Evolutionary conservation across 768 basidiomycete genomes (phyloP), one percentile per base, ranked within the genome.

Genomic region (Russula ochroleuca): DNA sequence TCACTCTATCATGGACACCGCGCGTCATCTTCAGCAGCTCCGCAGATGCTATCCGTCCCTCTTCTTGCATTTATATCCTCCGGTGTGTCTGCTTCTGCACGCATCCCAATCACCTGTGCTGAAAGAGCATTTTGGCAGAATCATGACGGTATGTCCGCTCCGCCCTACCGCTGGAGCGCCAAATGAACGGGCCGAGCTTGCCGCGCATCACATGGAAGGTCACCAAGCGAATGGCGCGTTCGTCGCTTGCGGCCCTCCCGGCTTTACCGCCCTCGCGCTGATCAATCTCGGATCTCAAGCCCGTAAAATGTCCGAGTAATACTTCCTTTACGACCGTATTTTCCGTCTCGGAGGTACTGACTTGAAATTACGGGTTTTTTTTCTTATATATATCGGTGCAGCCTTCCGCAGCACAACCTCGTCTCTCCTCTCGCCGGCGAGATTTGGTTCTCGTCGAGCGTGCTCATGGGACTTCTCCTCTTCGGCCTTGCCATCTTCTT

Each of bases 161-260:
- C 21, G 15, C n/a, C n/a, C n/a, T n/a, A n/a, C n/a, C n/a, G n/a
- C n/a, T n/a, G n/a, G n/a, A n/a, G n/a, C n/a, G n/a, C n/a, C 49
- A 61, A 47, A 43, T 50, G 13, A 19, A 33, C 5, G 11, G 33
- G n/a, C 48, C n/a, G n/a, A n/a, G n/a, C n/a, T n/a, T n/a, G n/a
- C n/a, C 58, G n/a, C 63, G 1, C 0, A 11, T 48, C 43, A 3
- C 66, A 71, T 79, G 60, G 74, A 79, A 52, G 78, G 79, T 11
- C 79, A 78, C 67, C 79, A 80, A 62, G 80, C 80, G 7, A 80
- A 78, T 58, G 78, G 78, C 17, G 79, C 80, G 3, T 80, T 81
- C 67, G 75, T 81, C 37, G 78, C 77, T 37, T 77, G 76, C 59
- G 80, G 80, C 4, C 80, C 80, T 7, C 80, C 80, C 14, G 79